phyloP scores from a whole-genome alignment of 495 filamentous ascomycete species.

The Neurospora sublineolata region DNA sequence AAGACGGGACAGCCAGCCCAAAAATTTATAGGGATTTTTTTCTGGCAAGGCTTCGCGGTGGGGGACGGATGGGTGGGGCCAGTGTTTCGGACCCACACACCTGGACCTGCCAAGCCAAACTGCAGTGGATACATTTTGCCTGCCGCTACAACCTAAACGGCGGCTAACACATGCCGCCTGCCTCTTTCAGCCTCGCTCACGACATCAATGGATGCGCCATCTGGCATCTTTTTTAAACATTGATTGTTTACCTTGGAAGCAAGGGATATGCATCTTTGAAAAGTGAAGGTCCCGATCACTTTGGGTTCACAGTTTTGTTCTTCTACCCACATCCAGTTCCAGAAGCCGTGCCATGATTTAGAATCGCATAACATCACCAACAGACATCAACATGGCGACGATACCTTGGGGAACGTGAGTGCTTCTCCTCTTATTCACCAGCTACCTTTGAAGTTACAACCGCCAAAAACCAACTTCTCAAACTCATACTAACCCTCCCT shows the following conservation, averaged over 20 bases:
- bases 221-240: background rate
- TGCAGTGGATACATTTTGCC: background rate
- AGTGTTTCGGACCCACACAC: background rate
- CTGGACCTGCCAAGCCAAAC: background rate
- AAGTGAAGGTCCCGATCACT: background rate
- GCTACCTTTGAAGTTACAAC: background rate
- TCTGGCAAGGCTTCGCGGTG: background rate
- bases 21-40: conserved; percentile 15
- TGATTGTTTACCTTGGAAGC: background rate
- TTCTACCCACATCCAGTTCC: background rate
- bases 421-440: background rate
- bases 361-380: background rate
- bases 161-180: background rate
- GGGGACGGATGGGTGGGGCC: background rate
- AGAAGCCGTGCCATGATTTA: background rate
- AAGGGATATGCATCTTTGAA: background rate
- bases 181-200: background rate
- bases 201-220: background rate
- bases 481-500: background rate
- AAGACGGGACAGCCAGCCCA: background rate
- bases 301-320: background rate
- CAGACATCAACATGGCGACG: conserved; percentile 16
- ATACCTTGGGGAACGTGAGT: conserved; percentile 41
- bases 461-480: background rate
- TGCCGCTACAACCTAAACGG: background rate